Conservation (phyloP, 2,329 filamentous ascomycete species). For the Davidsoniella neocaledoniae region DNA sequence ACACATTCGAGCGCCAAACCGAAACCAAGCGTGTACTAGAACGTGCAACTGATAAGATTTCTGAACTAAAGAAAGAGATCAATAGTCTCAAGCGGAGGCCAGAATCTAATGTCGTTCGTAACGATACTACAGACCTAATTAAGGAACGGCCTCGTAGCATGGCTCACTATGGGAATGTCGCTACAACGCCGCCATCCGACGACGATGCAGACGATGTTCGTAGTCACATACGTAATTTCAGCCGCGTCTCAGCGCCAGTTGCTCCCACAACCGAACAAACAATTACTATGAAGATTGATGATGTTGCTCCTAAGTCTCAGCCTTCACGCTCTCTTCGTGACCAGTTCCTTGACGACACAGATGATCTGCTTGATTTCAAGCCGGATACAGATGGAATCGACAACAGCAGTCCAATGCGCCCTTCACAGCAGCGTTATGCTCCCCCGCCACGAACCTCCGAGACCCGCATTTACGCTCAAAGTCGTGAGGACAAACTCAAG, state of each 20-base stretch:
- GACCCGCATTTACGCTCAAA: not conserved
- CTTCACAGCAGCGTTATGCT: not conserved
- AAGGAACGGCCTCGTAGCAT: not conserved
- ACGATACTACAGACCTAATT: not conserved
- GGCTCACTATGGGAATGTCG: not conserved
- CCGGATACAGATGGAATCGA: constrained; percentile 6
- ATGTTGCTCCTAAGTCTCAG: not conserved
- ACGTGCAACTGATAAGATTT: constrained; percentile 39
- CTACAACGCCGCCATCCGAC: not conserved
- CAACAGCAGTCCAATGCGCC: constrained; percentile 6
- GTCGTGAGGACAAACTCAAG: not conserved
- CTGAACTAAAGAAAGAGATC: constrained; percentile 37
- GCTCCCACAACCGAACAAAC: not conserved
- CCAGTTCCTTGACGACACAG: constrained; percentile 21
- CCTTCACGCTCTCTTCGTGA: constrained; percentile 19
- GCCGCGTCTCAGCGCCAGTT: not conserved
- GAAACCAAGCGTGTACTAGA: constrained; percentile 39
- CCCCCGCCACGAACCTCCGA: not conserved
- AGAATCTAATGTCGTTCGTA: not conserved
- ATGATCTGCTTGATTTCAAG: constrained; percentile 6
- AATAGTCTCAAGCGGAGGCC: constrained; percentile 20
- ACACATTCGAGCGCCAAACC: constrained; percentile 34
- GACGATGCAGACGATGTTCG: constrained; percentile 1
- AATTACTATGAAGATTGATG: not conserved
- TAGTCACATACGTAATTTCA: not conserved